These are phyloP conservation scores for Candida fluviatilis DNA, from an alignment of 805 yeast species.

Conservation along the genomic window DNA sequence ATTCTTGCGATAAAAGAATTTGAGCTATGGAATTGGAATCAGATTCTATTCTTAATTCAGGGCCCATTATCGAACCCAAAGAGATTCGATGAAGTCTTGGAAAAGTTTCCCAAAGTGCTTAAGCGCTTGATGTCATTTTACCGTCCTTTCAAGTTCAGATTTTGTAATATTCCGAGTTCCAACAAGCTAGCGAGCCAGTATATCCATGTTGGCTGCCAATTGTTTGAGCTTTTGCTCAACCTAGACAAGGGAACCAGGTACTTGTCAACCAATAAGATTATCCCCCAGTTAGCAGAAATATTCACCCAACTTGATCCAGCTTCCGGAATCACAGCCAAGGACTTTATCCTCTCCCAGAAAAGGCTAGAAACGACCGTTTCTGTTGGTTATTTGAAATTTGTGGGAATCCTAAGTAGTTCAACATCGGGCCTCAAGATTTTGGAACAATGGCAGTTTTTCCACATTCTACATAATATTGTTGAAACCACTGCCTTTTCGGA, in stretches of 20 bases:
- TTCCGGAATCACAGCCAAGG: conserved; percentile 68
- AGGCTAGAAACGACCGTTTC: conserved; percentile 63
- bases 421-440: conserved; percentile 63
- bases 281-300: conserved; percentile 87
- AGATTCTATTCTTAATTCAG: conserved; percentile 63
- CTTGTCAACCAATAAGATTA: conserved; percentile 65
- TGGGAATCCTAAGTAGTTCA: conserved; percentile 66
- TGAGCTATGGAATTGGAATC: conserved; percentile 84
- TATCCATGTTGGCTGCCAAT: conserved; percentile 69
- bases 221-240: conserved; percentile 61
- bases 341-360: conserved; percentile 64
- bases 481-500: conserved; percentile 34
- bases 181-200: conserved; percentile 49
- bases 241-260: conserved; percentile 64
- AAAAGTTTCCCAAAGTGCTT: conserved; percentile 75
- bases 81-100: conserved; percentile 70
- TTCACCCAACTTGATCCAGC: conserved; percentile 79
- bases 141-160: conserved; percentile 86
- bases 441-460: conserved; percentile 82
- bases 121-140: conserved; percentile 82
- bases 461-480: conserved; percentile 69
- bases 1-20: conserved; percentile 77
- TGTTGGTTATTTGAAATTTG: conserved; percentile 70
- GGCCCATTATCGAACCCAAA: conserved; percentile 78
- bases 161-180: conserved; percentile 41